Evolutionary conservation across 2,329 filamentous ascomycete genomes (phyloP).

Genomic region (Ascochyta clinopodiicola): DNA sequence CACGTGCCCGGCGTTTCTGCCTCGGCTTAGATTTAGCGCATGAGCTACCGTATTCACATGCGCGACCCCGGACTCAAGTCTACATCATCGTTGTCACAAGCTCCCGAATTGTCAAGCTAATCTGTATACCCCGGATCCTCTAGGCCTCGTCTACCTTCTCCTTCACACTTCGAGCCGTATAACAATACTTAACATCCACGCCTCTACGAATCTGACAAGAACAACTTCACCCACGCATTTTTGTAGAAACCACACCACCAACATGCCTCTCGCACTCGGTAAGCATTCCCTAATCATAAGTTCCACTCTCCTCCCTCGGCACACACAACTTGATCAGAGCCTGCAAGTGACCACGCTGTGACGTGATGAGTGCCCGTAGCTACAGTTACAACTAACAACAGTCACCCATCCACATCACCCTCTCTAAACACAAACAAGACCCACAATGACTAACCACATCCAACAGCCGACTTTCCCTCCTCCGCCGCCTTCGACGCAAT

Average conservation of each 20-base stretch:
- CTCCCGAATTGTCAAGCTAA: conserved; percentile 18
- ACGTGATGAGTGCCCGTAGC: too few species aligned
- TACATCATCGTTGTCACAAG: conserved; percentile 32
- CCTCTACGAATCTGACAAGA: too few species aligned
- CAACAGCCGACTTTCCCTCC: conserved; percentile 74
- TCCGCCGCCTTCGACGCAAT: conserved; percentile 92
- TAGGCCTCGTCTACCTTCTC: neutral
- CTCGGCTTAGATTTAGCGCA: conserved; percentile 24
- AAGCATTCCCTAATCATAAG: conserved; percentile 3
- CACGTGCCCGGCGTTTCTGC: conserved; percentile 28
- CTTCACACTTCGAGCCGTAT: neutral
- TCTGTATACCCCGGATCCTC: conserved; percentile 27
- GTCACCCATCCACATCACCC: too few species aligned
- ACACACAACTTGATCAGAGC: too few species aligned
- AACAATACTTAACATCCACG: neutral
- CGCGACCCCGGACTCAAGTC: conserved; percentile 24
- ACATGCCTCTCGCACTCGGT: conserved; percentile 45
- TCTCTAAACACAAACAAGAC: neutral
- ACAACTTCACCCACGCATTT: too few species aligned
- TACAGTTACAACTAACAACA: too few species aligned
- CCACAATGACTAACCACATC: neutral
- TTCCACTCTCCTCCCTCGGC: neutral
- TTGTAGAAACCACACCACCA: conserved; percentile 14
- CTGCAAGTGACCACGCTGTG: too few species aligned
- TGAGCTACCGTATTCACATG: conserved; percentile 31